Conservation (phyloP, 306 rosid genomes). For the Lathyrus tuberosus region DNA sequence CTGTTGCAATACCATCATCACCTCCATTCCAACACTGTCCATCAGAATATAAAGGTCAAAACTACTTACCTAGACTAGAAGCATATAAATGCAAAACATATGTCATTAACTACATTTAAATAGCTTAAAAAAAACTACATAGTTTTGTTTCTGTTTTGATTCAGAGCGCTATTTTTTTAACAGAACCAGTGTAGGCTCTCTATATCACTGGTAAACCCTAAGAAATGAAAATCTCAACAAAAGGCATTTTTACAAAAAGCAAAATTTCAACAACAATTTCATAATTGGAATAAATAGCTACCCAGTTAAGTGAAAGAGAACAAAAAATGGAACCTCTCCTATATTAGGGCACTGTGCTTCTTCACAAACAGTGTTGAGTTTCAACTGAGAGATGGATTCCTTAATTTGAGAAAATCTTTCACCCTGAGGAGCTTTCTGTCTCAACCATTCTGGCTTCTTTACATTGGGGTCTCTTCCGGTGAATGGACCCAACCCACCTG, state of each 20-base stretch:
- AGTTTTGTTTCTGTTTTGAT: too few relatives aligned
- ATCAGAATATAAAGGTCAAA: constrained; percentile 36
- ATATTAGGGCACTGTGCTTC: constrained; percentile 91
- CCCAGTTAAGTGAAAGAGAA: not conserved
- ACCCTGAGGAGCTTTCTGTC: constrained; percentile 82
- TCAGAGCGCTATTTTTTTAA: too few relatives aligned
- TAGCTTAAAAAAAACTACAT: too few relatives aligned
- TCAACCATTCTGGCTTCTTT: constrained; percentile 78
- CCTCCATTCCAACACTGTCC: constrained; percentile 97
- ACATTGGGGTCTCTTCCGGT: constrained; percentile 75
- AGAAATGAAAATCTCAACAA: not conserved
- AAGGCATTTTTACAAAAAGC: not conserved
- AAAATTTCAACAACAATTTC: not conserved
- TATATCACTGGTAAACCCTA: too few relatives aligned
- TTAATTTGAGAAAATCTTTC: constrained; percentile 57
- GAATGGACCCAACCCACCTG: constrained; percentile 63
- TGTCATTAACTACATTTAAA: too few relatives aligned
- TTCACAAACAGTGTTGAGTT: constrained; percentile 77
- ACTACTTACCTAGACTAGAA: not conserved
- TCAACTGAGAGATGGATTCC: constrained; percentile 62
- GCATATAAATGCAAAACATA: not conserved
- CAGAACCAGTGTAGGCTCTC: too few relatives aligned
- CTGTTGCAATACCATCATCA: constrained; percentile 89
- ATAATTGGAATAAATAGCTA: not conserved
- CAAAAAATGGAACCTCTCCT: constrained; percentile 53